These are phyloP conservation scores for Xerocomellus dryophilus DNA, from an alignment of 768 basidiomycete species.

Conservation along the genomic window DNA sequence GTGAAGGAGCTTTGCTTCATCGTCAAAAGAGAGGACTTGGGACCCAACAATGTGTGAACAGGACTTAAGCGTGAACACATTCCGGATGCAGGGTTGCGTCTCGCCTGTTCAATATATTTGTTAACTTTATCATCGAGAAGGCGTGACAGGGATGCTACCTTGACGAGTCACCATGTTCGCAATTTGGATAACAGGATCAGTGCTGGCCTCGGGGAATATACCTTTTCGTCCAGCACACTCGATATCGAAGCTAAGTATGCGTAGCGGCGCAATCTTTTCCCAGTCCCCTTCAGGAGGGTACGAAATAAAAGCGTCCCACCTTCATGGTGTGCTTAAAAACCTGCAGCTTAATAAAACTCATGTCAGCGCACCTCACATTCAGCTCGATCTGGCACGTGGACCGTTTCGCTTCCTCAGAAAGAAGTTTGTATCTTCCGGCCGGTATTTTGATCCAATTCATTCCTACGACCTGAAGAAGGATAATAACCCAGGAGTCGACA, in stretches of 20 bases:
- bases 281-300: slow-evolving; percentile 90
- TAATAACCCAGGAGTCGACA: background rate
- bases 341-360: background rate
- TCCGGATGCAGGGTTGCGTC: slow-evolving; percentile 88
- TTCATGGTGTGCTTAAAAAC: slow-evolving; percentile 29
- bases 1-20: slow-evolving; percentile 71
- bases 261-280: slow-evolving; percentile 88
- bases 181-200: slow-evolving; percentile 97
- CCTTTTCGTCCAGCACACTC: slow-evolving; percentile 98
- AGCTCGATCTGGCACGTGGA: slow-evolving; percentile 92
- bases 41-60: slow-evolving; percentile 98
- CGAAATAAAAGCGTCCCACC: slow-evolving; percentile 84
- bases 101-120: slow-evolving; percentile 60
- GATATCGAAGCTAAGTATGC: slow-evolving; percentile 97
- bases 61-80: slow-evolving; percentile 92
- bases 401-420: slow-evolving; percentile 53
- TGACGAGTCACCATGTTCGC: slow-evolving; percentile 99
- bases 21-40: slow-evolving; percentile 80
- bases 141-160: slow-evolving; percentile 46
- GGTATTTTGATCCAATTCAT: slow-evolving; percentile 99
- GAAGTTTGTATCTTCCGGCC: slow-evolving; percentile 71
- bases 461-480: slow-evolving; percentile 68
- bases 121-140: slow-evolving; percentile 1
- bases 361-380: slow-evolving; percentile 55
- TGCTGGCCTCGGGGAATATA: slow-evolving; percentile 87